Evolutionary conservation across 306 rosid species (phyloP), one percentile per base, ranked within the genome.

Genomic region (Malus sieversii): DNA sequence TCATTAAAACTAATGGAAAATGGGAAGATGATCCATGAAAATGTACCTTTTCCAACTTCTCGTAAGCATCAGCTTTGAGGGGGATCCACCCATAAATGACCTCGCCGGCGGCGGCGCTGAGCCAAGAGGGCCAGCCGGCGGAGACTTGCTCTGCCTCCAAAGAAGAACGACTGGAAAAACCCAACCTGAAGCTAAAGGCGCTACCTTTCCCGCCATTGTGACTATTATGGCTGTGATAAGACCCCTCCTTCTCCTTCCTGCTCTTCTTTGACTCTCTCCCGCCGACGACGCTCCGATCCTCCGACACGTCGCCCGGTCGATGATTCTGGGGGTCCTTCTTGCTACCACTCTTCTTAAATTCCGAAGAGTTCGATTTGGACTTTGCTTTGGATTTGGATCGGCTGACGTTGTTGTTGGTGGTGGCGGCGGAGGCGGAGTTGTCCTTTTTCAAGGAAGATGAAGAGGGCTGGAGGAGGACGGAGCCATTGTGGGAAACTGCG

Each of bases 41-140:
- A 23, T 64, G 70, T 73, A 85, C 99, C 99, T 96, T 96, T 55
- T 96, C 99, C 79, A 96, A 74, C 78, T 92, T 96, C 81, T 91
- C 97, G 55, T 83, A 96, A 80, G 96, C 66, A 63, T 96, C 99
- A 5, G 99, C 99, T 77, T 86, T 85, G 48, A 96, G 99, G 58
- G 99, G 99, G 1, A 96, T 66, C 99, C 98, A 96, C 4, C 99
- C 99, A 14, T 89, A 86, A 77, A 96, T 71, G 75, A 98, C 99
- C 81, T 92, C 99, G 6, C 87, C 91, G 29, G 98, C 99, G 51
- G 79, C 74, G 76, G 82, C 51, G 32, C 92, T 87, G 55, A 96
- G 96, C 99, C 99, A 96, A 44, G 96, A 77, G n/a, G 99, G 99
- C 99, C 99, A 96, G 3, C 99, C 99, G 75, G 98, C 98, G n/a